A percentile compares a stretch with the other conserved stretches of the same genome.
phyloP scores from a whole-genome alignment of 768 basidiomycete species.

The Leccinum sublutescens region DNA sequence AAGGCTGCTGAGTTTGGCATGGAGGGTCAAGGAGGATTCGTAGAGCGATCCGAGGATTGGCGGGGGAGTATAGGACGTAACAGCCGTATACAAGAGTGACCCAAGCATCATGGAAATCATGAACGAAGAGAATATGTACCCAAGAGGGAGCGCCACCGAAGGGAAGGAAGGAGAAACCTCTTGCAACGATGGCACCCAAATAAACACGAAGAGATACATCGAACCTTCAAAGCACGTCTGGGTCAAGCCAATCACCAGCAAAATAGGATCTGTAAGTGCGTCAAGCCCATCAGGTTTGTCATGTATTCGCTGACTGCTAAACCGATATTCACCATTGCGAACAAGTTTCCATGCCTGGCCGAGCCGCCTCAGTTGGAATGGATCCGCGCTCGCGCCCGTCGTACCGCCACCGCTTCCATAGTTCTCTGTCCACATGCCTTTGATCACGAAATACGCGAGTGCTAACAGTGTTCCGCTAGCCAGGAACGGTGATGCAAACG shows the following conservation, averaged over 20 bases:
- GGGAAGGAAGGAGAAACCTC: slow-evolving; percentile 45
- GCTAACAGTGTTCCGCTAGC: slow-evolving; percentile 58
- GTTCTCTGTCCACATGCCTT: slow-evolving; percentile 64
- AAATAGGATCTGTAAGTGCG: slow-evolving; percentile 46
- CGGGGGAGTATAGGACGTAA: slow-evolving; percentile 37
- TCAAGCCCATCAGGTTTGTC: background rate
- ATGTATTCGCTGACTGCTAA: background rate
- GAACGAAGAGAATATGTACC: slow-evolving; percentile 78
- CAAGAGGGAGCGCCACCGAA: slow-evolving; percentile 54
- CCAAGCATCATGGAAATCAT: slow-evolving; percentile 85
- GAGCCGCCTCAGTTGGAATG: slow-evolving; percentile 53
- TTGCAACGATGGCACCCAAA: slow-evolving; percentile 78
- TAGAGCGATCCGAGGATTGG: slow-evolving; percentile 18
- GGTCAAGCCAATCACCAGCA: slow-evolving; percentile 65
- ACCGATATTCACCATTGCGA: slow-evolving; percentile 38
- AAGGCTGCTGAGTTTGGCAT: slow-evolving; percentile 64
- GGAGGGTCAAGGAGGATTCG: slow-evolving; percentile 50
- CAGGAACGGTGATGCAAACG: slow-evolving; percentile 63
- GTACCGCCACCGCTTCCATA: slow-evolving; percentile 49
- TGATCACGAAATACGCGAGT: slow-evolving; percentile 56
- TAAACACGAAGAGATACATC: slow-evolving; percentile 83
- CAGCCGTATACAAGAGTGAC: slow-evolving; percentile 62
- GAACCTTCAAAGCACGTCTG: slow-evolving; percentile 84
- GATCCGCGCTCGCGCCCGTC: slow-evolving; percentile 28
- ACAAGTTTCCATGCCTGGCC: slow-evolving; percentile 59